Conservation (phyloP, 1,284 basidiomycete species). For the Athelia psychrophila region DNA sequence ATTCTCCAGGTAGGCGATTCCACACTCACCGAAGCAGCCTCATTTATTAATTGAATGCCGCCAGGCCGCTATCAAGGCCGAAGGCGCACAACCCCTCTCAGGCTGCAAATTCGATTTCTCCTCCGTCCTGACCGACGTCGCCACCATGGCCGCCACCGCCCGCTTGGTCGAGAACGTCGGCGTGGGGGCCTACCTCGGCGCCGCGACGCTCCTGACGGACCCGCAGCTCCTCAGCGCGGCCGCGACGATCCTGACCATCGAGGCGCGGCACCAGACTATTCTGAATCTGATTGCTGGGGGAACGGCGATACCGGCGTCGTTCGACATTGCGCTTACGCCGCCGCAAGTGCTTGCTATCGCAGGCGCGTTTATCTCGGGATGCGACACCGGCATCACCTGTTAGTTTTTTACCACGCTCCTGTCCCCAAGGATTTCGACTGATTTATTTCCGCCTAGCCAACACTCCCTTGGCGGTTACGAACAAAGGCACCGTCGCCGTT, state of each 20-base stretch:
- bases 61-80: background rate
- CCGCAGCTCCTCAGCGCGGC: slow-evolving; percentile 67
- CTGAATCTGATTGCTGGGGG: slow-evolving; percentile 68
- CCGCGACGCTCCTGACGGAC: slow-evolving; percentile 61
- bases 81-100: slow-evolving; percentile 49
- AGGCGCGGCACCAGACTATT: slow-evolving; percentile 79
- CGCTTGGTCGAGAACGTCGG: slow-evolving; percentile 81
- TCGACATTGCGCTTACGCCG: slow-evolving; percentile 70
- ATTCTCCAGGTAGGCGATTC: slow-evolving; percentile 42
- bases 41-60: background rate
- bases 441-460: slow-evolving; percentile 44
- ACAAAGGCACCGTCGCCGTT: slow-evolving; percentile 48
- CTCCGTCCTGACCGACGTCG: slow-evolving; percentile 60
- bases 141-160: slow-evolving; percentile 70
- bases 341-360: slow-evolving; percentile 73
- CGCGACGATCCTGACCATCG: slow-evolving; percentile 76
- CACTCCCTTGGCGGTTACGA: slow-evolving; percentile 60
- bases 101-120: slow-evolving; percentile 72
- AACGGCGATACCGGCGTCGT: slow-evolving; percentile 60
- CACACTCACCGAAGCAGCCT: background rate
- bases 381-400: slow-evolving; percentile 62
- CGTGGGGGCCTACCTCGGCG: slow-evolving; percentile 79
- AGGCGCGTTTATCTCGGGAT: slow-evolving; percentile 71
- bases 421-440: background rate
- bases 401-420: slow-evolving; percentile 14